Conservation (phyloP, 768 basidiomycete genomes). For the Cystofilobasidium macerans region DNA sequence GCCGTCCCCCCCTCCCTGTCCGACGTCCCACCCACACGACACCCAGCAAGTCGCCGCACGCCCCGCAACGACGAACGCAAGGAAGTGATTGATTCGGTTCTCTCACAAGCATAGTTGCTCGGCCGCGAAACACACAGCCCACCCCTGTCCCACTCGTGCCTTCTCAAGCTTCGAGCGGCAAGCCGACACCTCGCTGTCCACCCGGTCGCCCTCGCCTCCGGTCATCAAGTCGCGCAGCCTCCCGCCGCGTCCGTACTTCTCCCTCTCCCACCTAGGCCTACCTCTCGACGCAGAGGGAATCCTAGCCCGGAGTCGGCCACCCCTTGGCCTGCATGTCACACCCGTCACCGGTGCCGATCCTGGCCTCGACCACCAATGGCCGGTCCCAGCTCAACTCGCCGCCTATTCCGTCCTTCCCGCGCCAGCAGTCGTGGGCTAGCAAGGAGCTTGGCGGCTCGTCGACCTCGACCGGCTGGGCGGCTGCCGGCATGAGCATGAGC, state of each 20-base stretch:
- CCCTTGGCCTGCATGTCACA: not conserved
- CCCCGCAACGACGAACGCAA: conserved; percentile 5
- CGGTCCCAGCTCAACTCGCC: conserved; percentile 7
- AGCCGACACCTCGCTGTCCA: not conserved
- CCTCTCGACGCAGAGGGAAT: not conserved
- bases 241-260: not conserved
- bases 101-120: conserved; percentile 2
- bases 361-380: not conserved
- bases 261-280: not conserved
- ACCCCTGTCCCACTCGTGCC: not conserved
- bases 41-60: too few species aligned
- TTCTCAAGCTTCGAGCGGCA: not conserved
- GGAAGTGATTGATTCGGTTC: conserved; percentile 1
- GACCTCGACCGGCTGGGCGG: conserved; percentile 7
- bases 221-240: not conserved
- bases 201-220: too few species aligned
- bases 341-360: conserved; percentile 12
- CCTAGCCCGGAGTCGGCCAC: not conserved
- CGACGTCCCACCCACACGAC: not conserved
- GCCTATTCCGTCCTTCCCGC: conserved; percentile 2
- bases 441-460: not conserved
- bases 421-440: conserved; percentile 2
- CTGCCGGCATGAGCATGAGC: not conserved
- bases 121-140: not conserved
- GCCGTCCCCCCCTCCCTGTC: not conserved